Conservation (phyloP, 768 basidiomycete species). For the Boletus rubropictus region DNA sequence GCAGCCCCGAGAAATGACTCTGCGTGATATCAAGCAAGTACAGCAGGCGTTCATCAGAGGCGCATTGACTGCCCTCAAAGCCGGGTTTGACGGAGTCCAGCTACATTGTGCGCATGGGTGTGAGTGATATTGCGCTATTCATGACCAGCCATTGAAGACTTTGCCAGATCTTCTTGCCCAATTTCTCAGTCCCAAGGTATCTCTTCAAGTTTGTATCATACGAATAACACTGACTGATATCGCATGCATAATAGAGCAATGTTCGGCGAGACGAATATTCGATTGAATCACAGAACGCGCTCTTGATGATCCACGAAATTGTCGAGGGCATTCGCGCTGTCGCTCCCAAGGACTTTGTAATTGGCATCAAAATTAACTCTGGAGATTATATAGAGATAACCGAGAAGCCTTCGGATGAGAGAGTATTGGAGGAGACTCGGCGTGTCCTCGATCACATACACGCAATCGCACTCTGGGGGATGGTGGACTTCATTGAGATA, state of each 20-base stretch:
- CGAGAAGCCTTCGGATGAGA: constrained; percentile 28
- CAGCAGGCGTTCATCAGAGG: constrained; percentile 62
- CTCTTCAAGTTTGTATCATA: neutral
- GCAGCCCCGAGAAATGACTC: constrained; percentile 54
- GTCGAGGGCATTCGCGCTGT: constrained; percentile 48
- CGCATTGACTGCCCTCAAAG: constrained; percentile 53
- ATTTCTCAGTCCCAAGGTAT: constrained; percentile 70
- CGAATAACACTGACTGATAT: constrained; percentile 17
- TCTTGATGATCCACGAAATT: constrained; percentile 57
- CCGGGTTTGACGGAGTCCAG: constrained; percentile 85
- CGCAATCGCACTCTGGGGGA: constrained; percentile 56
- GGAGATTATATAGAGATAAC: constrained; percentile 56
- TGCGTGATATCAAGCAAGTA: constrained; percentile 53
- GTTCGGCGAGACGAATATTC: constrained; percentile 59
- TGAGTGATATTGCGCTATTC: constrained; percentile 35
- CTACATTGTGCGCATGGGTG: constrained; percentile 85
- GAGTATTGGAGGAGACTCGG: constrained; percentile 21
- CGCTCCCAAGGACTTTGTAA: constrained; percentile 53
- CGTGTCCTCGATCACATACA: constrained; percentile 57
- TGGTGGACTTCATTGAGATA: constrained; percentile 80
- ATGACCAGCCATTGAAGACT: neutral
- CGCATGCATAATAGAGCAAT: constrained; percentile 37
- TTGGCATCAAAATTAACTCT: constrained; percentile 79
- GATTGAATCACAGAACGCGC: constrained; percentile 32
- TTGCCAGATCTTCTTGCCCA: constrained; percentile 67